These are phyloP conservation scores for Hypoxylon sp. DNA, from an alignment of 2,329 filamentous ascomycete species.

Conservation along the genomic window DNA sequence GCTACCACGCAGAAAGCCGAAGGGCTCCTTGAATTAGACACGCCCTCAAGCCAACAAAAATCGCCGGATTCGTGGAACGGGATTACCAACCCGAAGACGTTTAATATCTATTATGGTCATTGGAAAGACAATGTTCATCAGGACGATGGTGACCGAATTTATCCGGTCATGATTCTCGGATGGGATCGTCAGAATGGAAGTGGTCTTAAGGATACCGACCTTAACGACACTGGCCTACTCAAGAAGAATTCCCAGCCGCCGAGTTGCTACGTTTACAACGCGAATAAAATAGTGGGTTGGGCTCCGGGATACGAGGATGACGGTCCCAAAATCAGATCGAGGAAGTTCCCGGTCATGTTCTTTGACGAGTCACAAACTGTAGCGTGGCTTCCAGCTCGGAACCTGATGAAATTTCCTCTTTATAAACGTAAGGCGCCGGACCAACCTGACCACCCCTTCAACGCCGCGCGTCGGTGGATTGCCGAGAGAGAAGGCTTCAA, in stretches of 20 bases:
- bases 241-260: slow-evolving; percentile 48
- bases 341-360: slow-evolving; percentile 60
- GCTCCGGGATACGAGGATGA: slow-evolving; percentile 57
- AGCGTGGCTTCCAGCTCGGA: slow-evolving; percentile 46
- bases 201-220: slow-evolving; percentile 49
- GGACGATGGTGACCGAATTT: slow-evolving; percentile 48
- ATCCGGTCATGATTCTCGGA: slow-evolving; percentile 58
- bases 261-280: slow-evolving; percentile 55
- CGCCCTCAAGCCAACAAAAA: slow-evolving; percentile 14
- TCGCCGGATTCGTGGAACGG: slow-evolving; percentile 19
- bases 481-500: slow-evolving; percentile 48
- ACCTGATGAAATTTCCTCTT: slow-evolving; percentile 47
- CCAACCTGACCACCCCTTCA: slow-evolving; percentile 42
- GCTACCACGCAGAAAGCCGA: neutral
- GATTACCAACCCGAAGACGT: slow-evolving; percentile 51
- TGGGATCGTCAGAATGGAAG: slow-evolving; percentile 53
- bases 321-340: slow-evolving; percentile 52
- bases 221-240: slow-evolving; percentile 54
- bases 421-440: slow-evolving; percentile 37
- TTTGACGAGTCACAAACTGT: slow-evolving; percentile 53
- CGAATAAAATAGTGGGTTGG: slow-evolving; percentile 56
- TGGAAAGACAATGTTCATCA: slow-evolving; percentile 42
- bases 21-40: neutral
- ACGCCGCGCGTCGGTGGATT: slow-evolving; percentile 50
- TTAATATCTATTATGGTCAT: slow-evolving; percentile 56